phyloP scores from a whole-genome alignment of 2,329 filamentous ascomycete genomes.

The Fusarium sacchari region DNA sequence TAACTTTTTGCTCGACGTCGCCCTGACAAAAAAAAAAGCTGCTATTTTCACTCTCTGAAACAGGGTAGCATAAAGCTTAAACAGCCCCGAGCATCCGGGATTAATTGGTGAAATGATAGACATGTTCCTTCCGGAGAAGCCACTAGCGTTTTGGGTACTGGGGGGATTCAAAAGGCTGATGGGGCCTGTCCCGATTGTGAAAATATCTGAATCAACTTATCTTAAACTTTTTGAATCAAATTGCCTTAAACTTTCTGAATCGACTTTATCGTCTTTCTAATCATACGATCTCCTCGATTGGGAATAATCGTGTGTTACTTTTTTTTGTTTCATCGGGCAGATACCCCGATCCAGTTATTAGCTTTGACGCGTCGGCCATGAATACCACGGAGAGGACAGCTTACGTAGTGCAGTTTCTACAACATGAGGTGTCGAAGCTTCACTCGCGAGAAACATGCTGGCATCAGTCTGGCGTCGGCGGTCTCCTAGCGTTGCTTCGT shows the following conservation, averaged over 20 bases:
- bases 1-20: background rate
- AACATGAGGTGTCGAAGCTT: background rate
- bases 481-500: background rate
- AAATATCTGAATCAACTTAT: background rate
- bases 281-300: background rate
- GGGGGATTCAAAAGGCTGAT: background rate
- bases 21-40: background rate
- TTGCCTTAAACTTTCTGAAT: background rate
- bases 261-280: background rate
- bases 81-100: background rate
- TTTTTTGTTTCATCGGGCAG: background rate
- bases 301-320: background rate
- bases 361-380: background rate
- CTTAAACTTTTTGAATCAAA: background rate
- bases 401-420: slow-evolving; percentile 5
- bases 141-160: background rate
- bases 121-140: background rate
- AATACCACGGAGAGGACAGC: background rate
- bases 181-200: background rate
- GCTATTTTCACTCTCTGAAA: slow-evolving; percentile 1
- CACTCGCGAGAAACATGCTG: slow-evolving; percentile 2
- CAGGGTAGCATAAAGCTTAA: background rate
- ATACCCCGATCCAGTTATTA: background rate
- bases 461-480: slow-evolving; percentile 4
- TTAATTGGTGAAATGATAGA: background rate